A percentile compares a stretch with the other conserved stretches of the same genome.
These are phyloP conservation scores for Kodamaea restingae DNA, from an alignment of 805 yeast genomes.

Conservation along the genomic window DNA sequence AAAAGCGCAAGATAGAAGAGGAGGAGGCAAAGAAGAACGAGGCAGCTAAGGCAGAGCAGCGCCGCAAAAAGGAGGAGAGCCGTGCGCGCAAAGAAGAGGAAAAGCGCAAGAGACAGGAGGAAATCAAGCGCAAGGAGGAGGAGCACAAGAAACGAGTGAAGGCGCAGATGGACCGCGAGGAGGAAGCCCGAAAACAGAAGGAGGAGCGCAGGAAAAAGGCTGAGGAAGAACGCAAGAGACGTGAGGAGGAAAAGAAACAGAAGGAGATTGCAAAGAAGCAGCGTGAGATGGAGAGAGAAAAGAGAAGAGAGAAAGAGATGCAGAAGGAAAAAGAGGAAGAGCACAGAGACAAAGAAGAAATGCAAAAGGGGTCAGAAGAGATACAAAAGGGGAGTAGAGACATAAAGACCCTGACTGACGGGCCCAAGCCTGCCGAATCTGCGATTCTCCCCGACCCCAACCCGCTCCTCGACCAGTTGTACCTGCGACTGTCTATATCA, in stretches of 20 bases:
- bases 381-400: no score
- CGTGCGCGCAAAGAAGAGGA: conserved; percentile 45
- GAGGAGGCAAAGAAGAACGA: conserved; percentile 30
- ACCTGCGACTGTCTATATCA: conserved; percentile 24
- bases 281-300: conserved; percentile 8
- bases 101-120: conserved; percentile 41
- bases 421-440: no score
- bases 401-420: no score
- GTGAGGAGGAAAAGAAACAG: conserved; percentile 11
- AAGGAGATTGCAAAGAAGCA: conserved; percentile 11
- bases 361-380: not conserved
- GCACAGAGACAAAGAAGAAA: conserved; percentile 15
- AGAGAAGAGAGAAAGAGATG: conserved; percentile 10
- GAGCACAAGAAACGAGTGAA: conserved; percentile 30
- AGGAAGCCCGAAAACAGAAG: conserved; percentile 22
- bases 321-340: conserved; percentile 9
- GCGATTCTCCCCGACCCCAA: conserved; percentile 12
- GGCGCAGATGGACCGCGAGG: conserved; percentile 29
- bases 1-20: conserved; percentile 38
- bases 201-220: conserved; percentile 12
- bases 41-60: conserved; percentile 34
- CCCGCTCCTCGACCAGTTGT: conserved; percentile 31
- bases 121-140: conserved; percentile 29
- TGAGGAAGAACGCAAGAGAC: conserved; percentile 10
- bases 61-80: conserved; percentile 36